Conservation (phyloP, 1,284 basidiomycete species). For the Ceratobasidium sp. region DNA sequence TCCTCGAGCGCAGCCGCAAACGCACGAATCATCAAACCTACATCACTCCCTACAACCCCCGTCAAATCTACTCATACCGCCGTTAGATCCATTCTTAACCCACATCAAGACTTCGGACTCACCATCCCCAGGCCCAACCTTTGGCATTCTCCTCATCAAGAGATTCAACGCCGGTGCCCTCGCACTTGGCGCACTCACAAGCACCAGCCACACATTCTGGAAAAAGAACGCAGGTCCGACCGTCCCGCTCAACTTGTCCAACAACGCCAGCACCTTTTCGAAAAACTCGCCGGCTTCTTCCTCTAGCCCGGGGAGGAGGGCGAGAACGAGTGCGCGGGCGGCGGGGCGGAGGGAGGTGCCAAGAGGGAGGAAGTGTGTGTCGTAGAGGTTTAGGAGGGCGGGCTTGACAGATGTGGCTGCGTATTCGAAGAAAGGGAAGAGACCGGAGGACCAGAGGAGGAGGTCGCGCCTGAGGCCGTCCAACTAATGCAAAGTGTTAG, state of each 20-base stretch:
- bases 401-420: constrained; percentile 96
- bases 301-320: constrained; percentile 91
- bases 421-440: constrained; percentile 99
- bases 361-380: constrained; percentile 90
- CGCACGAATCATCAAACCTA: constrained; percentile 92
- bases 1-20: constrained; percentile 91
- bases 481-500: constrained; percentile 60
- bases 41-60: constrained; percentile 80
- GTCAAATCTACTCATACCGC: constrained; percentile 67
- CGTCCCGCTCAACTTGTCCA: constrained; percentile 84
- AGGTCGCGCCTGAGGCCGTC: constrained; percentile 91
- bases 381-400: constrained; percentile 85
- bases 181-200: constrained; percentile 88
- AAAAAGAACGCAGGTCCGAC: constrained; percentile 91
- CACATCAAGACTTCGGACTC: constrained; percentile 39
- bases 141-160: constrained; percentile 81
- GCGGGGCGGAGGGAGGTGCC: constrained; percentile 84
- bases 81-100: constrained; percentile 59
- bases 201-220: constrained; percentile 93
- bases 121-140: constrained; percentile 76
- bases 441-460: constrained; percentile 92
- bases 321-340: constrained; percentile 93
- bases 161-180: constrained; percentile 91
- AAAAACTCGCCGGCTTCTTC: constrained; percentile 98
- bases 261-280: constrained; percentile 86